Conservation (phyloP, 345 rosid genomes). For the Diplotaxis tenuifolia region DNA sequence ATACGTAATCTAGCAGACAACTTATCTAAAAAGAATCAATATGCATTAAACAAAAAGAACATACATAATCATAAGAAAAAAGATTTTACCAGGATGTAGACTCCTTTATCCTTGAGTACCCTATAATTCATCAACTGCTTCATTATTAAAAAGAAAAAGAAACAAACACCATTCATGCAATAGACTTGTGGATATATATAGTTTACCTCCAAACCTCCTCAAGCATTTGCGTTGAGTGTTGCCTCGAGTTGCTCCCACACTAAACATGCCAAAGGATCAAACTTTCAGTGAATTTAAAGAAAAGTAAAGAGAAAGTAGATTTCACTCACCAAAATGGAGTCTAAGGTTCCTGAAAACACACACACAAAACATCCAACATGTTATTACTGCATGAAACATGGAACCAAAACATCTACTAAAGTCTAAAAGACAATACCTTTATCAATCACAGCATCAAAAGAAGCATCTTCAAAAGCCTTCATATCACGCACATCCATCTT, state of each 20-base stretch:
- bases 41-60: background rate
- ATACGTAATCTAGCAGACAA: conserved; percentile 66
- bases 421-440: conserved; percentile 47
- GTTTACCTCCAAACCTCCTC: conserved; percentile 77
- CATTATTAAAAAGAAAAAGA: conserved; percentile 47
- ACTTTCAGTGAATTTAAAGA: background rate
- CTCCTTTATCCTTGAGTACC: conserved; percentile 95
- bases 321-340: conserved; percentile 78
- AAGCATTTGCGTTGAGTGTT: conserved; percentile 71
- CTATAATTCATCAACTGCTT: conserved; percentile 90
- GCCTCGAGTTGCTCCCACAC: conserved; percentile 78
- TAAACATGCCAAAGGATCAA: conserved; percentile 26
- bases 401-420: background rate
- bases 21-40: background rate
- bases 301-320: background rate
- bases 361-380: background rate
- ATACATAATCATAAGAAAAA: background rate
- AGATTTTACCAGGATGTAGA: conserved; percentile 67
- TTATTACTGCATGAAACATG: conserved; percentile 1
- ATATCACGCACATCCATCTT: conserved; percentile 80
- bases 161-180: conserved; percentile 10
- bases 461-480: conserved; percentile 56
- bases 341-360: conserved; percentile 69
- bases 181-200: background rate
- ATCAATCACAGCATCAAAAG: conserved; percentile 74